Conservation (phyloP, 2,329 filamentous ascomycete species). For the Fusarium metavorans region DNA sequence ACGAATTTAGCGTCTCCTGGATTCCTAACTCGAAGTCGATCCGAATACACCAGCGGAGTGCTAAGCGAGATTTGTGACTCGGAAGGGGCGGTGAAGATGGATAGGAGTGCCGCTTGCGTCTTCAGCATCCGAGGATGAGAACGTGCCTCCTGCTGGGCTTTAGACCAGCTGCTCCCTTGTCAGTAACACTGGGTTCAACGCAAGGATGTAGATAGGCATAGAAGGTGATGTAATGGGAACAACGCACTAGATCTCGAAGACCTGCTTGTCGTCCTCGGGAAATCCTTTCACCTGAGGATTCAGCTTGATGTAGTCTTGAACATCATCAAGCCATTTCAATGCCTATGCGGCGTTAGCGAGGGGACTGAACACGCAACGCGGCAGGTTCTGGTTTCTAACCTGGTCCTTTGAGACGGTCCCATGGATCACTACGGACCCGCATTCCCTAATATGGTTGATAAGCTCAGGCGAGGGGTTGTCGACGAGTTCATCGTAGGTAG, state of each 20-base stretch:
- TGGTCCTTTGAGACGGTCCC: not conserved
- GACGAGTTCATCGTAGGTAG: not conserved
- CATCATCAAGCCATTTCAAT: not conserved
- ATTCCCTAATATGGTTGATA: not conserved
- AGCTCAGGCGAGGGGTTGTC: not conserved
- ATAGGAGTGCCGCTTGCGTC: not conserved
- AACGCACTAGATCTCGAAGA: not conserved
- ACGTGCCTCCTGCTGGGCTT: not conserved
- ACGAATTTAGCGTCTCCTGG: not conserved
- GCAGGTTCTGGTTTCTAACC: not conserved
- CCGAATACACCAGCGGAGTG: not conserved
- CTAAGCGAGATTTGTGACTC: not conserved
- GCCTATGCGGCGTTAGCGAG: not conserved
- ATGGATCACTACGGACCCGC: not conserved
- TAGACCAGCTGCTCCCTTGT: not conserved
- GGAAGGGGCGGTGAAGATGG: not conserved
- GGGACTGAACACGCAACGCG: not conserved
- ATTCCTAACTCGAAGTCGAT: not conserved
- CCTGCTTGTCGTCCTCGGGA: not conserved
- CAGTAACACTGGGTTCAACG: not conserved
- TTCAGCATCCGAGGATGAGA: not conserved
- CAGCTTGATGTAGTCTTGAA: not conserved
- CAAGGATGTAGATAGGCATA: not conserved
- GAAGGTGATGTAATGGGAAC: not conserved
- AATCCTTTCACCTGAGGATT: not conserved